Conservation (phyloP, 768 basidiomycete species). For the Pleurotus pulmonarius region DNA sequence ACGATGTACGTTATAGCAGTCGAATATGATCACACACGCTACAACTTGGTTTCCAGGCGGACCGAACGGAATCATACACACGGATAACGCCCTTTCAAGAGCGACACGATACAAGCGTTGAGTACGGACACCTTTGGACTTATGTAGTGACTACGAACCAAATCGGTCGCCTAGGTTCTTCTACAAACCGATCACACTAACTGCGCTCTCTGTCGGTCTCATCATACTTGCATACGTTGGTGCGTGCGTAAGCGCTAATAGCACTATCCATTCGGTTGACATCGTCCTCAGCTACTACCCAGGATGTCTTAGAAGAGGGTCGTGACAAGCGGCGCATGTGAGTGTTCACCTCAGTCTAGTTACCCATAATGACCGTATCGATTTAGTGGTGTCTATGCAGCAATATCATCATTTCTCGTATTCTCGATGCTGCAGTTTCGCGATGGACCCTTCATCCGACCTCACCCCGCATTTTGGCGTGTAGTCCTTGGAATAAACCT, state of each 20-base stretch:
- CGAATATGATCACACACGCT: not conserved
- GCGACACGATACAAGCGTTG: constrained; percentile 76
- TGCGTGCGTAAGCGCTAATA: not conserved
- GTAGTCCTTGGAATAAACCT: constrained; percentile 76
- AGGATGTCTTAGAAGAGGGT: constrained; percentile 83
- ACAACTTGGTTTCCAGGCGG: constrained; percentile 46
- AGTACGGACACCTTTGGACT: constrained; percentile 39
- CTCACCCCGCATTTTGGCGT: constrained; percentile 87
- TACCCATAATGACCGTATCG: not conserved
- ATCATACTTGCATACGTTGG: constrained; percentile 67
- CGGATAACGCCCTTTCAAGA: constrained; percentile 83
- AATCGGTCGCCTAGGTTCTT: constrained; percentile 56
- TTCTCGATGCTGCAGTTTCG: constrained; percentile 89
- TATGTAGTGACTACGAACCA: constrained; percentile 4
- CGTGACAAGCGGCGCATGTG: constrained; percentile 78
- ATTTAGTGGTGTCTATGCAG: constrained; percentile 71
- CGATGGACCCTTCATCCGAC: constrained; percentile 85
- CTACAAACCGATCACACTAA: constrained; percentile 80
- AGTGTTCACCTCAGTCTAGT: constrained; percentile 23
- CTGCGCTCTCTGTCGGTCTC: constrained; percentile 65
- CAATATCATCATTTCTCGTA: constrained; percentile 66
- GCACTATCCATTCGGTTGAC: not conserved
- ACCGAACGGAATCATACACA: constrained; percentile 81
- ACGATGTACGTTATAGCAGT: constrained; percentile 62
- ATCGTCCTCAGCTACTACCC: constrained; percentile 55